Evolutionary conservation across 345 rosid species (phyloP).

Genomic region (Theobroma cacao): DNA sequence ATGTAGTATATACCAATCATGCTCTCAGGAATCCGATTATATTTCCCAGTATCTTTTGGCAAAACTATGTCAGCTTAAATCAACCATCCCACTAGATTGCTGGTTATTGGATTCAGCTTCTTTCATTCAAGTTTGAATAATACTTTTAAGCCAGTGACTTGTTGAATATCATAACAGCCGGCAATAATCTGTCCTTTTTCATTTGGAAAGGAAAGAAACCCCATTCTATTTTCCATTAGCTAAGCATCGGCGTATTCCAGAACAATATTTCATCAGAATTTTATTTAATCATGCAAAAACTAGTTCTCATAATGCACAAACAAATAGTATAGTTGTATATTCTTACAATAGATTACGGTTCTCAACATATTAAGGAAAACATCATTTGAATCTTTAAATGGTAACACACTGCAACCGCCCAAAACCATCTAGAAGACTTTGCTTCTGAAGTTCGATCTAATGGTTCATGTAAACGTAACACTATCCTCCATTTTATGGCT

Average conservation of each 20-base stretch:
- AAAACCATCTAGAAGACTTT: slow-evolving; percentile 1
- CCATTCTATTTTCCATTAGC: too few species aligned
- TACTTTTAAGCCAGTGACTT: neutral
- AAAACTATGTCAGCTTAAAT: neutral
- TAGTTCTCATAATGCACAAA: slow-evolving; percentile 9
- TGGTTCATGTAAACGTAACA: neutral
- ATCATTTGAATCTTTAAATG: neutral
- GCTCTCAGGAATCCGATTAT: neutral
- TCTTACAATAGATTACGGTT: neutral
- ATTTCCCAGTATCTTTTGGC: neutral
- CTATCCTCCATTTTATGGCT: neutral
- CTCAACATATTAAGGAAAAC: neutral
- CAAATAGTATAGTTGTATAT: slow-evolving; percentile 6
- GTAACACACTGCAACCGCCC: neutral
- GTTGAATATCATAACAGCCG: neutral
- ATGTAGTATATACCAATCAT: neutral
- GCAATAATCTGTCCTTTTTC: neutral
- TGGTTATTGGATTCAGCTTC: neutral
- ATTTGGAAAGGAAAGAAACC: too few species aligned
- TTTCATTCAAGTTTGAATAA: neutral
- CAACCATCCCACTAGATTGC: neutral
- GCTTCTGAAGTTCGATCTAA: neutral
- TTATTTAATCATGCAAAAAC: neutral
- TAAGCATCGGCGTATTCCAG: too few species aligned
- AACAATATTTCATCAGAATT: neutral